Evolutionary conservation across 192 early-diverging fungal species (phyloP).

Genomic region (Oehlia diaphana): DNA sequence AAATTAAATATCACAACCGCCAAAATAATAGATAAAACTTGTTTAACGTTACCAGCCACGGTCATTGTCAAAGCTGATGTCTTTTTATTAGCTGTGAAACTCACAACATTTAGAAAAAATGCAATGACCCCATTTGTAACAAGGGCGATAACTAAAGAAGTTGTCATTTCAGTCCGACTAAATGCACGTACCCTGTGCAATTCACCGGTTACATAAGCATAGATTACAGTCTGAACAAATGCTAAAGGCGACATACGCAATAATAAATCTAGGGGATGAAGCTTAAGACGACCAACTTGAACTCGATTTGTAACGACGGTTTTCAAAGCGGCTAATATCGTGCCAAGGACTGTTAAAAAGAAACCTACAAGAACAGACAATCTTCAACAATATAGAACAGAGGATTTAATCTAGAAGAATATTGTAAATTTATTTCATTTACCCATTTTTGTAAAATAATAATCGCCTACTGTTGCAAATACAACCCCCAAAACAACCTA

Average conservation of each 20-base stretch:
- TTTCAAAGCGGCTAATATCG: conserved; percentile 75
- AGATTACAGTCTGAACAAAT: conserved; percentile 68
- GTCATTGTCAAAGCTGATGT: conserved; percentile 84
- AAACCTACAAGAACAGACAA: conserved; percentile 45
- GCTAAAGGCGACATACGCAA: conserved; percentile 78
- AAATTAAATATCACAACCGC: conserved; percentile 62
- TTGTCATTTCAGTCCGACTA: conserved; percentile 45
- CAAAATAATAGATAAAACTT: conserved; percentile 67
- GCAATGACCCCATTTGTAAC: conserved; percentile 78
- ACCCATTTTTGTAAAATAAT: conserved; percentile 67
- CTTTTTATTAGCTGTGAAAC: conserved; percentile 84
- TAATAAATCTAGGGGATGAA: conserved; percentile 80
- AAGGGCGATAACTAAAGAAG: conserved; percentile 53
- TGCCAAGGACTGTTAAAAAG: conserved; percentile 76
- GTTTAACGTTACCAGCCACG: conserved; percentile 76
- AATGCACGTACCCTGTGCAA: conserved; percentile 43
- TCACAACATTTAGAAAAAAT: conserved; percentile 84
- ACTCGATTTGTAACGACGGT: conserved; percentile 83
- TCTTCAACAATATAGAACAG: not conserved
- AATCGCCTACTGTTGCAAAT: conserved; percentile 83
- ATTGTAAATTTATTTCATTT: not conserved
- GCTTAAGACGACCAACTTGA: conserved; percentile 74
- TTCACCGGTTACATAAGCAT: conserved; percentile 69
- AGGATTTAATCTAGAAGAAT: not conserved
- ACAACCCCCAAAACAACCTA: conserved; percentile 74